These are phyloP conservation scores for Paramecium caudatum DNA, from an alignment of 73 alveolate genomes.

Conservation along the genomic window DNA sequence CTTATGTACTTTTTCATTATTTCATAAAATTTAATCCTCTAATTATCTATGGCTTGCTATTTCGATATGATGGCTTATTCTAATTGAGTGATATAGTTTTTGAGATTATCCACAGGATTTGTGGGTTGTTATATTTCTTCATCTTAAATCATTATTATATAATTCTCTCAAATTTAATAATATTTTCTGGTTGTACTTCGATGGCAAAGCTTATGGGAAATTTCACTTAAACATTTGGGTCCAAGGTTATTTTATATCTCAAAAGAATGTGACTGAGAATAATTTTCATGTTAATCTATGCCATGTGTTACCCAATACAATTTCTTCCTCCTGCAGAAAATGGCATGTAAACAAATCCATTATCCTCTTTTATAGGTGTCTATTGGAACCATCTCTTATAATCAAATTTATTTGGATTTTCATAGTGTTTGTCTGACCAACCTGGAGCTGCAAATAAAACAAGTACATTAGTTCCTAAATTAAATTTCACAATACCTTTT, in stretches of 20 bases:
- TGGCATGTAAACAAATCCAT: constrained; percentile 59
- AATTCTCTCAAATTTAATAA: constrained; percentile 10
- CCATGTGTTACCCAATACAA: constrained; percentile 74
- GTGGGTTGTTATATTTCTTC: not conserved
- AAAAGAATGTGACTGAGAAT: constrained; percentile 6
- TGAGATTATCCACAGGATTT: not conserved
- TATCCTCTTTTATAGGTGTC: constrained; percentile 21
- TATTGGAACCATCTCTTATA: constrained; percentile 31
- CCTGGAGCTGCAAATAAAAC: constrained; percentile 38
- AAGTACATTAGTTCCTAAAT: constrained; percentile 42
- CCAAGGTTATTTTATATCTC: constrained; percentile 3
- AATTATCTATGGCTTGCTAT: not conserved
- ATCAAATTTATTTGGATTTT: constrained; percentile 17
- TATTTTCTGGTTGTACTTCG: not conserved
- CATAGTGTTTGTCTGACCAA: constrained; percentile 48
- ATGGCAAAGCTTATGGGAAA: not conserved
- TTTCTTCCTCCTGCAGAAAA: constrained; percentile 73
- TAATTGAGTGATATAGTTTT: not conserved
- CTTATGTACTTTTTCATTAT: not conserved
- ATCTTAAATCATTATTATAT: not conserved
- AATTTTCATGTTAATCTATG: constrained; percentile 5
- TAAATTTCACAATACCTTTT: too few relatives aligned
- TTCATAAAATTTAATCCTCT: not conserved
- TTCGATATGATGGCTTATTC: constrained; percentile 4
- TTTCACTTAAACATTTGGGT: not conserved